phyloP scores from a whole-genome alignment of 1,139 yeast genomes.

The Hansenula anomala region DNA sequence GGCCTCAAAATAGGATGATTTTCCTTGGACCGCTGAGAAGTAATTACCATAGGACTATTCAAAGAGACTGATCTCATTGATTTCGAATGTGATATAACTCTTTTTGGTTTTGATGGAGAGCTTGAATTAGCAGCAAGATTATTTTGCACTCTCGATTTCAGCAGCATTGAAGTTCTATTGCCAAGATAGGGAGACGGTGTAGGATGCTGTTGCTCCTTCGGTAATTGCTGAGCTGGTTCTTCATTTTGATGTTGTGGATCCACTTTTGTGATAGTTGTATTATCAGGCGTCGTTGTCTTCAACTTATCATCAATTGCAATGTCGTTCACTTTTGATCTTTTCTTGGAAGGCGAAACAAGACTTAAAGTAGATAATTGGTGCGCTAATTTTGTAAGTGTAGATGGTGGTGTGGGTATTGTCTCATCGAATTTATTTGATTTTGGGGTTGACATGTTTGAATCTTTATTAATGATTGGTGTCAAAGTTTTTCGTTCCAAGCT shows the following conservation, averaged over 20 bases:
- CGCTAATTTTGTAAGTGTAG: conserved; percentile 12
- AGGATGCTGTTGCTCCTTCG: background rate
- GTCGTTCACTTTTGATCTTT: background rate
- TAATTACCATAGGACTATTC: too few relatives aligned
- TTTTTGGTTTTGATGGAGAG: background rate
- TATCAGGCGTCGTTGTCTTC: too few relatives aligned
- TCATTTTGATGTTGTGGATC: too few relatives aligned
- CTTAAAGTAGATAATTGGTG: conserved; percentile 5
- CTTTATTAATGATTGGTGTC: conserved; percentile 7
- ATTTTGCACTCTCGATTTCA: background rate
- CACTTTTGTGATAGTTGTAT: too few relatives aligned
- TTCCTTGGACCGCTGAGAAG: too few relatives aligned
- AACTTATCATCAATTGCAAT: too few relatives aligned
- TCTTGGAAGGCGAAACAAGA: conserved; percentile 2
- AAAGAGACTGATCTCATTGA: background rate
- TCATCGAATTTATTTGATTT: background rate
- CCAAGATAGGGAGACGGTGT: background rate
- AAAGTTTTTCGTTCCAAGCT: conserved; percentile 1
- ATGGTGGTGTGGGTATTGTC: conserved; percentile 6
- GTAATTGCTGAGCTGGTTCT: too few relatives aligned
- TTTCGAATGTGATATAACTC: background rate
- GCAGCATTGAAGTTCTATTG: background rate
- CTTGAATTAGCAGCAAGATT: too few relatives aligned
- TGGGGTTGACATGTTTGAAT: background rate
- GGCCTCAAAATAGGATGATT: too few relatives aligned